phyloP scores from a whole-genome alignment of 1,284 basidiomycete species.

The Porphyrellus sp. region DNA sequence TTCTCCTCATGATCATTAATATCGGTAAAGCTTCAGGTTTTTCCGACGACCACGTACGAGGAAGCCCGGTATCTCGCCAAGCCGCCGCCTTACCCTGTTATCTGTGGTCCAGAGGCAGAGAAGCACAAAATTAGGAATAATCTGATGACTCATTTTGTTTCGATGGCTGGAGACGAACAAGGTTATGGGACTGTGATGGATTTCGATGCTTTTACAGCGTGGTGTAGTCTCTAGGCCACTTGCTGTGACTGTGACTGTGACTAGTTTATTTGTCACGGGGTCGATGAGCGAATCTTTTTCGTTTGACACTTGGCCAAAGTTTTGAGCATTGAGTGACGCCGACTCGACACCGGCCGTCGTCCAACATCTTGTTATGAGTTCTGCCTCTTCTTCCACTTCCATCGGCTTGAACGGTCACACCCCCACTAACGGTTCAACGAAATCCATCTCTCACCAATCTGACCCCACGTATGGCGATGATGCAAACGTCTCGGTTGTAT shows the following conservation, averaged over 20 bases:
- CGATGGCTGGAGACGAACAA: conserved; percentile 42
- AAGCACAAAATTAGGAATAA: conserved; percentile 49
- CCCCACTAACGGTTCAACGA: conserved; percentile 23
- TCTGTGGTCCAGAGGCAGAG: conserved; percentile 47
- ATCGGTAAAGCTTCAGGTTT: conserved; percentile 11
- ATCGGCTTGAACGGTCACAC: conserved; percentile 24
- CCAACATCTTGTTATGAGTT: conserved; percentile 20
- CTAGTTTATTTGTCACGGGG: conserved; percentile 21
- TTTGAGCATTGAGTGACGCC: conserved; percentile 5
- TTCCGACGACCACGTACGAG: conserved; percentile 7
- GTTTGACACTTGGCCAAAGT: background rate
- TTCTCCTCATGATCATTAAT: conserved; percentile 4
- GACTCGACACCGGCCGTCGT: conserved; percentile 3
- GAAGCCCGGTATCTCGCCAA: conserved; percentile 32
- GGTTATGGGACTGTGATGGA: conserved; percentile 42
- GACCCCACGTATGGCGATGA: conserved; percentile 24
- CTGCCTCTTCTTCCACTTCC: conserved; percentile 27
- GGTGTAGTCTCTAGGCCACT: conserved; percentile 17
- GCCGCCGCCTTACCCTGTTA: conserved; percentile 52
- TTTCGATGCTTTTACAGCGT: conserved; percentile 34
- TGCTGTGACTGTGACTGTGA: conserved; percentile 26
- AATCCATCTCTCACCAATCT: conserved; percentile 18
- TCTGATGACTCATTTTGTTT: conserved; percentile 59
- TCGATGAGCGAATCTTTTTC: conserved; percentile 25
- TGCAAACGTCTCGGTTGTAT: conserved; percentile 19